A percentile compares a stretch with the other conserved stretches of the same genome.
Conservation (phyloP, 129 eudicot species). For the sunflower (Helianthus annuus) region HanXRQr2.0-SUNRISE NC_035445.2:133487281-133487780, state of each 20-base stretch:
- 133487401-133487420: slow-evolving; percentile 50
- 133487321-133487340: slow-evolving; percentile 38
- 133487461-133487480: slow-evolving; percentile 47
- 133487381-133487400: slow-evolving; percentile 64
- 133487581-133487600: slow-evolving; percentile 15
- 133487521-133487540: slow-evolving; percentile 48
- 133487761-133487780: neutral
- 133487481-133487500: slow-evolving; percentile 45
- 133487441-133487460: slow-evolving; percentile 51
- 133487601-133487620: slow-evolving; percentile 55
- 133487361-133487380: slow-evolving; percentile 45
- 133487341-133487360: slow-evolving; percentile 45
- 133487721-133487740: slow-evolving; percentile 2
- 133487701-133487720: neutral
- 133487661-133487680: slow-evolving; percentile 8
- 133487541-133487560: slow-evolving; percentile 35
- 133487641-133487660: neutral
- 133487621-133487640: slow-evolving; percentile 65
- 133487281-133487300: slow-evolving; percentile 51
- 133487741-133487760: neutral
- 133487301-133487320: slow-evolving; percentile 56
- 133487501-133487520: slow-evolving; percentile 41
- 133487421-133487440: slow-evolving; percentile 37
- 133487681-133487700: slow-evolving; percentile 1
- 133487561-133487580: slow-evolving; percentile 34